Base-by-base conservation (phyloP, 139 green algal genomes). In the Pedinophyceae sp. region DNA sequence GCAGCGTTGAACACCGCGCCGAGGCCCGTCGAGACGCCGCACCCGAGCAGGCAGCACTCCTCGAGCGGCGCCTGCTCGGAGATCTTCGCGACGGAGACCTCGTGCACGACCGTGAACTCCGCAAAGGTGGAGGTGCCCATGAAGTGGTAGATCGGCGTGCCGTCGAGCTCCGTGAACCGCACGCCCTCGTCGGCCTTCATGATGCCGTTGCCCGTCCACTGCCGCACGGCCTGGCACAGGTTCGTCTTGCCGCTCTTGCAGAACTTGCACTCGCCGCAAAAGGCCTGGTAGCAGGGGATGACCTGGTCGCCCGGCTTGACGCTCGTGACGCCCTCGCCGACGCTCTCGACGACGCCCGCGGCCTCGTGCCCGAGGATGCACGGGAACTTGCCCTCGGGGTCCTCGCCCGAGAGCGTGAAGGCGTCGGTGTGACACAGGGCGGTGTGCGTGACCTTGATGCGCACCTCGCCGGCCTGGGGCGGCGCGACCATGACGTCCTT, bases 81-180 rank as follows among this genome's bases (percentile, higher is more conserved):
- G 4, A 62, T 57, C 17, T 55, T 57, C 15, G 56, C 56, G 16
- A 50, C 20, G 19, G 29, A 46, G 3, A 51, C 19, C 53, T 95
- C 89, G 54, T 95, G 85, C 24, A 96, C 71, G 25, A 99, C 92
- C 0, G 91, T 94, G 77, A 97, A 99, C 77, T 99, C 79, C 3
- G 68, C 70, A 58, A 99, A 99, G 19, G 92, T 99, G 49, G 68
- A 86, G 45, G 86, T 96, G 54, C 92, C 92, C 91, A 98, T 98
- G 57, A 98, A 99, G 73, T 99, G 92, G 66, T 77, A 97, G 48
- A 99, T 81, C 29, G 76, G 75, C 73, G 86, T 62, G 6, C 83
- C 79, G 61, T 93, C 80, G 39, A 82, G 58, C 27, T 47, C 39
- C 5, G 74, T 79, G 77, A 98, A 94, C 25, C 90, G 78, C 0